phyloP scores from a whole-genome alignment of 345 rosid species.

The Anastatica hierochuntica region DNA sequence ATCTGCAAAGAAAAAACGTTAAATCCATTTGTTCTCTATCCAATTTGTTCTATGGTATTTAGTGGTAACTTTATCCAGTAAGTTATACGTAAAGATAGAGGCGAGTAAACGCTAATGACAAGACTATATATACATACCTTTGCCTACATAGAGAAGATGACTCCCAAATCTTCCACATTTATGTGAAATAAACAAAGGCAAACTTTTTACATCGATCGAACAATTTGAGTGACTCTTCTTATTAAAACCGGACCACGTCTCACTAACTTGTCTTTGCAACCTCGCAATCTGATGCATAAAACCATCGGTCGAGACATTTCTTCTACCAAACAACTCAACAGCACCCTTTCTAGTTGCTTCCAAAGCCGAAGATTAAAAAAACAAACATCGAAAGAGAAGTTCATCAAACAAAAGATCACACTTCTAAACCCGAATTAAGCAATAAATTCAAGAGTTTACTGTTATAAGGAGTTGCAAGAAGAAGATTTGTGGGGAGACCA shows the following conservation, averaged over 20 bases:
- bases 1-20: conserved; percentile 1
- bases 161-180: conserved; percentile 32
- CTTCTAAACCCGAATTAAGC: neutral
- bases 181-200: conserved; percentile 33
- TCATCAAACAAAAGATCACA: neutral
- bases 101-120: neutral
- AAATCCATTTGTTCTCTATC: neutral
- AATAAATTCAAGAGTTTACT: no score
- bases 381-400: neutral
- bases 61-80: neutral
- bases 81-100: neutral
- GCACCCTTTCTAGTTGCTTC: conserved; percentile 39
- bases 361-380: conserved; percentile 29
- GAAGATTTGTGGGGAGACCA: conserved; percentile 72
- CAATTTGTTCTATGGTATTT: neutral
- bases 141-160: conserved; percentile 31
- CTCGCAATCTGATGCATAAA: conserved; percentile 34
- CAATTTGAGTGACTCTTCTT: conserved; percentile 26
- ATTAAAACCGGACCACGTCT: conserved; percentile 33
- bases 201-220: conserved; percentile 23
- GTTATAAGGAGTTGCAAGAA: conserved; percentile 45
- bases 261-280: conserved; percentile 42
- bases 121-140: conserved; percentile 32
- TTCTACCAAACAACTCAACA: conserved; percentile 27
- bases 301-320: conserved; percentile 19